Evolutionary conservation across 1,284 basidiomycete genomes (phyloP).

Genomic region (Jaminaea rosea): DNA sequence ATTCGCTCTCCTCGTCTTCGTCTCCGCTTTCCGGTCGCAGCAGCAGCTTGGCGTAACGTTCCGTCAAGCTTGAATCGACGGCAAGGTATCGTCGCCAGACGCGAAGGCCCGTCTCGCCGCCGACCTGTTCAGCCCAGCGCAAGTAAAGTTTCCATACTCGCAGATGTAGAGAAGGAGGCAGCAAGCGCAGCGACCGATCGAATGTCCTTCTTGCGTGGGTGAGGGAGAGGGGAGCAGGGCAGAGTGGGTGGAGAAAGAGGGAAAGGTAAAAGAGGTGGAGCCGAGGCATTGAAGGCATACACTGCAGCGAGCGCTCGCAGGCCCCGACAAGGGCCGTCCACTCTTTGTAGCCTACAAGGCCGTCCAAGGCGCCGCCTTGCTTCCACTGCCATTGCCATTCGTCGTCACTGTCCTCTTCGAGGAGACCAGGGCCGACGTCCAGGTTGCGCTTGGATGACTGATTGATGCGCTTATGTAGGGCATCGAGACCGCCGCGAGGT

Average conservation of each 20-base stretch:
- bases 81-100: conserved; percentile 84
- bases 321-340: conserved; percentile 81
- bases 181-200: conserved; percentile 84
- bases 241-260: conserved; percentile 79
- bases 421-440: conserved; percentile 51
- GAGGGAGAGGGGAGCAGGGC: conserved; percentile 71
- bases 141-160: conserved; percentile 91
- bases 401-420: conserved; percentile 61
- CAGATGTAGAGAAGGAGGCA: conserved; percentile 86
- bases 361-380: conserved; percentile 63
- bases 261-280: conserved; percentile 89
- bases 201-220: conserved; percentile 88
- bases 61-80: conserved; percentile 48
- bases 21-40: conserved; percentile 11
- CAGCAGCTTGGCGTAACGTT: conserved; percentile 38
- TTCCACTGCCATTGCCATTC: conserved; percentile 55
- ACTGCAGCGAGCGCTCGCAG: conserved; percentile 87
- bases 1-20: conserved; percentile 3
- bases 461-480: conserved; percentile 43
- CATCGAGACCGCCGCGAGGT: conserved; percentile 51
- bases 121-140: conserved; percentile 78
- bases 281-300: conserved; percentile 79
- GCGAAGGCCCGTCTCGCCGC: conserved; percentile 73
- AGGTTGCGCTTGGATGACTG: conserved; percentile 53
- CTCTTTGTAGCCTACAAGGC: conserved; percentile 81